Evolutionary conservation across 495 filamentous ascomycete species (phyloP), one percentile per base, ranked within the genome.

Genomic region (Daldinia caldariorum): DNA sequence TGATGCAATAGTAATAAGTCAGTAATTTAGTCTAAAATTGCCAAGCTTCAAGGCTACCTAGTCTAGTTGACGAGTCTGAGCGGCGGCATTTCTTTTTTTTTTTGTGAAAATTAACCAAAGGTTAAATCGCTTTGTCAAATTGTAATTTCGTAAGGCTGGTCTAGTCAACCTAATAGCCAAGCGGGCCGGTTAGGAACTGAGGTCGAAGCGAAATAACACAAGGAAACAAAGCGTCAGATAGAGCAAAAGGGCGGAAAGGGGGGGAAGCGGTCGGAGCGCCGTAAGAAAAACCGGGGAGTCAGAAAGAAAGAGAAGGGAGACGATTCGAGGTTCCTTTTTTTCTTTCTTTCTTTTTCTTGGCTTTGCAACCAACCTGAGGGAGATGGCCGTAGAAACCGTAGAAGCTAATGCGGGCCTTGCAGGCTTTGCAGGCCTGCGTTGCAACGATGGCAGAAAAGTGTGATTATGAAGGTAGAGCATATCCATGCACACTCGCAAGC

Each of bases 401-500:
- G 8, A 47, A 47, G 18, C 43, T 47, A 47, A 47, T 47, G 43
- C 43, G 20, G 43, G 43, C 43, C 43, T 47, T 47, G 37, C 37
- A 39, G 37, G 37, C 37, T 39, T 69, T 73, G 66, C 67, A 65
- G 66, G 71, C 62, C 63, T 66, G 61, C 61, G 71, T 73, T 73
- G 57, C 71, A 73, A 70, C 61, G 59, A 73, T 58, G 70, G 58
- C 59, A 63, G 57, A 66, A 69, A 65, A 26, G n/a, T 69, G 61
- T 72, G 69, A 72, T 72, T 68, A 73, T 63, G 66, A 65, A 53
- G 56, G 45, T 54, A 73, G 66, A 66, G 38, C 22, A 67, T 53
- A 63, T 32, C 58, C 63, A 67, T 73, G 66, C 67, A 70, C 66
- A 66, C 66, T 60, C 58, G 63, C 66, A 69, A 70, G 71, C 71